Percentiles rank a stretch among this genome's conserved stretches.
These are phyloP conservation scores for Colletotrichum neosansevieriae DNA, from an alignment of 2,329 filamentous ascomycete genomes.

Conservation along the genomic window DNA sequence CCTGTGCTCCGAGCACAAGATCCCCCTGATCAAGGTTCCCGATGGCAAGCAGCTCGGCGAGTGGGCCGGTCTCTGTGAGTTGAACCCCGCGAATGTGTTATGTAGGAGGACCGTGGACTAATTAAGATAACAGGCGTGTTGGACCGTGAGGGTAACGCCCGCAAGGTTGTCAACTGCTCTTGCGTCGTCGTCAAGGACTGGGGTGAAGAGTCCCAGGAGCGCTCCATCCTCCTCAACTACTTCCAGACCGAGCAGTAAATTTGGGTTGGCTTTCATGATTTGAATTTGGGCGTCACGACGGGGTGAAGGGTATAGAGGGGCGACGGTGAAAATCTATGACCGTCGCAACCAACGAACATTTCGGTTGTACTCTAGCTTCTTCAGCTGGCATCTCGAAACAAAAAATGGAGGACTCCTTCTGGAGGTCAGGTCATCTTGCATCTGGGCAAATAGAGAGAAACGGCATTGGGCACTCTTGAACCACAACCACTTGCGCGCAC, in stretches of 20 bases:
- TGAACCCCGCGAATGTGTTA: constrained; percentile 1
- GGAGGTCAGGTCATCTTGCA: constrained; percentile 51
- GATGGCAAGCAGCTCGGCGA: constrained; percentile 99
- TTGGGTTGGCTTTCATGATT: constrained; percentile 43
- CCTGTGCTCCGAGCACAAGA: constrained; percentile 99
- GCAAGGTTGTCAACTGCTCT: constrained; percentile 99
- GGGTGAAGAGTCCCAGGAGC: constrained; percentile 99
- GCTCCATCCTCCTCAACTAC: constrained; percentile 99
- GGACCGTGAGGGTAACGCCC: constrained; percentile 98
- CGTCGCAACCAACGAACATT: constrained; percentile 46
- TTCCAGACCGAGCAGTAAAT: constrained; percentile 90
- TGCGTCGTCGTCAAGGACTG: constrained; percentile 99
- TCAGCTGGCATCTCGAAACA: constrained; percentile 57
- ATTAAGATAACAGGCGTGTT: constrained; percentile 78
- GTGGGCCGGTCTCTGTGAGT: constrained; percentile 99
- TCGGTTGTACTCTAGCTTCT: constrained; percentile 61
- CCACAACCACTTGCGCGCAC: constrained; percentile 21
- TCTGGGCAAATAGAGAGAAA: constrained; percentile 44
- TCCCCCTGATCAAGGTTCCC: constrained; percentile 99
- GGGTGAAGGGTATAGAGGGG: constrained; percentile 39
- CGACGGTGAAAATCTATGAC: constrained; percentile 31
- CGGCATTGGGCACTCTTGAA: constrained; percentile 40
- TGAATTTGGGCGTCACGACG: constrained; percentile 48
- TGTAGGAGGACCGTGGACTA: constrained; percentile 43
- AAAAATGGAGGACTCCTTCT: constrained; percentile 51